A percentile compares a stretch with the other conserved stretches of the same genome.
phyloP scores from a whole-genome alignment of 1,284 basidiomycete genomes.

The Melampsora americana region DNA sequence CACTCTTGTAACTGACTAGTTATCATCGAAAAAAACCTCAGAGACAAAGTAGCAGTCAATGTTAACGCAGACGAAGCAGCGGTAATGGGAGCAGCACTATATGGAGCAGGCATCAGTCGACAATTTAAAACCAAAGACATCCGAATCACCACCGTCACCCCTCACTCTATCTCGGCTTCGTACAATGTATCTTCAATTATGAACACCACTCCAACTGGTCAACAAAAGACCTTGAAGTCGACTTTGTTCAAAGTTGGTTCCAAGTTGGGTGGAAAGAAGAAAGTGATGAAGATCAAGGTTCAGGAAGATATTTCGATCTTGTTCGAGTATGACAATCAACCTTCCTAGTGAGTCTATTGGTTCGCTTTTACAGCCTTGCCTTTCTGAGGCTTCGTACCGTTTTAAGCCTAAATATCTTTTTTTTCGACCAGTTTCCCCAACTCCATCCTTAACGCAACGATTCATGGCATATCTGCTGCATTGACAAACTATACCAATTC shows the following conservation, averaged over 20 bases:
- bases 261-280: conserved; percentile 68
- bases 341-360: conserved; percentile 61
- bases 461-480: conserved; percentile 68
- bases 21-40: conserved; percentile 48
- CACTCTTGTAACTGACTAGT: conserved; percentile 42
- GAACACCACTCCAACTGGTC: conserved; percentile 45
- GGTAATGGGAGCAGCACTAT: conserved; percentile 83
- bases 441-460: conserved; percentile 65
- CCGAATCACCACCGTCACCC: conserved; percentile 70
- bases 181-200: conserved; percentile 59
- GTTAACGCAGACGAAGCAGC: conserved; percentile 97
- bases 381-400: too few relatives aligned
- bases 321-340: conserved; percentile 59
- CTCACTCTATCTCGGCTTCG: conserved; percentile 71
- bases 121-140: conserved; percentile 96
- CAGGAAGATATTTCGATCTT: conserved; percentile 71
- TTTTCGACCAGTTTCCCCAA: conserved; percentile 34
- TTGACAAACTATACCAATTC: conserved; percentile 69
- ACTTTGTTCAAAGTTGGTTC: conserved; percentile 71
- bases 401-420: conserved; percentile 50
- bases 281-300: conserved; percentile 75
- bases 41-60: conserved; percentile 79
- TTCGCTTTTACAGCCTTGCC: not conserved
- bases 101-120: conserved; percentile 81
- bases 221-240: conserved; percentile 66